These are phyloP conservation scores for Pythium rhizo-oryzae DNA, from an alignment of 352 stramenopile genomes.

Conservation along the genomic window DNA sequence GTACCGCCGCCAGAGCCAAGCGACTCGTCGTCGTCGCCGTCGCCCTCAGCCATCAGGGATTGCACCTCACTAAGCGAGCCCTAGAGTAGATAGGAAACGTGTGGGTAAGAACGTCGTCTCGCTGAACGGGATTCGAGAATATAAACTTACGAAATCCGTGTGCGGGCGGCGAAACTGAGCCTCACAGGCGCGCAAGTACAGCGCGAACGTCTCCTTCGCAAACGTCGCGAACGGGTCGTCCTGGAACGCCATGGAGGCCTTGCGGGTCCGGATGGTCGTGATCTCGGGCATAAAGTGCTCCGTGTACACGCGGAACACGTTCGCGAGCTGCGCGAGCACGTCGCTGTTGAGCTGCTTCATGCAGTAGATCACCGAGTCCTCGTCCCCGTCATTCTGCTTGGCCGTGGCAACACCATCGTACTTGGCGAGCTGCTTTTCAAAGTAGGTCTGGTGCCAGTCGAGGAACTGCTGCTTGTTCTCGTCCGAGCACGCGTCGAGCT, in stretches of 20 bases:
- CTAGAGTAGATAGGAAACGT: conserved; percentile 23
- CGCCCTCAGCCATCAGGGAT: conserved; percentile 31
- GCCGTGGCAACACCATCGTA: too few species aligned
- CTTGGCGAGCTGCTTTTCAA: conserved; percentile 50
- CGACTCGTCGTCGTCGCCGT: conserved; percentile 17
- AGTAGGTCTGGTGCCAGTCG: conserved; percentile 80
- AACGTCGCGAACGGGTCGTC: conserved; percentile 77
- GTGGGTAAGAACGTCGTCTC: background rate
- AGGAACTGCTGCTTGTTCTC: conserved; percentile 86
- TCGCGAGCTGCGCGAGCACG: conserved; percentile 50
- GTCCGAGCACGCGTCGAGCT: conserved; percentile 69
- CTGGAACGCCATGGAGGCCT: conserved; percentile 45
- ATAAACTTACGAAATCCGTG: conserved; percentile 58
- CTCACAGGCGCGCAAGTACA: conserved; percentile 57
- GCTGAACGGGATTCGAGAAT: too few species aligned
- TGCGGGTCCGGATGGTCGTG: conserved; percentile 42
- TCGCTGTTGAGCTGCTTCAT: conserved; percentile 57
- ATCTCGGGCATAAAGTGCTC: conserved; percentile 64
- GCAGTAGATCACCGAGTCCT: conserved; percentile 57
- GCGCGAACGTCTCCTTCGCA: conserved; percentile 63
- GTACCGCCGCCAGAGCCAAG: conserved; percentile 17
- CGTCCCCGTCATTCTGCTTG: too few species aligned
- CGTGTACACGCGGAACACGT: conserved; percentile 70
- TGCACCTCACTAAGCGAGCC: conserved; percentile 54
- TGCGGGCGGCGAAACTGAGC: conserved; percentile 58